phyloP scores from a whole-genome alignment of 23 red algal species.

The Agarophyton chilense region DNA sequence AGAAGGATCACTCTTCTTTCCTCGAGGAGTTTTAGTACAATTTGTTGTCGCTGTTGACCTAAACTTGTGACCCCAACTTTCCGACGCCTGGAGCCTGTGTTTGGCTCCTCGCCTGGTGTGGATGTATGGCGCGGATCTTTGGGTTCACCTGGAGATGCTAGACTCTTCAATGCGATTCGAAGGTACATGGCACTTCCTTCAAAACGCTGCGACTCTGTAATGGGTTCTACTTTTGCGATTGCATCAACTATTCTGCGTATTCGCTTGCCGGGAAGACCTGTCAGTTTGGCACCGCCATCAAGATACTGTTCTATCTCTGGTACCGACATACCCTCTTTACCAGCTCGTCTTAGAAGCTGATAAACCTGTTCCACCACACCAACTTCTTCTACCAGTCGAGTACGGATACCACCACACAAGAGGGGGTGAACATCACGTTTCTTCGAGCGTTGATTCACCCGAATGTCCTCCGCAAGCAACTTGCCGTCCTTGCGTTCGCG shows the following conservation, averaged over 20 bases:
- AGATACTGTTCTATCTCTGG: constrained; percentile 39
- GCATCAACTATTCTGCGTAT: constrained; percentile 55
- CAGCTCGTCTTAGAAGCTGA: constrained; percentile 15
- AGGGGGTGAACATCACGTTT: constrained; percentile 4
- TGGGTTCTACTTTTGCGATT: neutral
- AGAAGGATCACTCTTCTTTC: constrained; percentile 35
- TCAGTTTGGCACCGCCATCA: constrained; percentile 20
- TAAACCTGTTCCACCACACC: constrained; percentile 59
- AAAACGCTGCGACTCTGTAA: constrained; percentile 35
- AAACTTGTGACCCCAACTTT: constrained; percentile 41
- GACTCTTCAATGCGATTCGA: constrained; percentile 3
- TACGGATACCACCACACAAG: neutral
- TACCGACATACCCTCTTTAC: constrained; percentile 40
- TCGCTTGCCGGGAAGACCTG: constrained; percentile 19
- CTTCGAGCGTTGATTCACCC: neutral
- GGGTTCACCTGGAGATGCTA: neutral
- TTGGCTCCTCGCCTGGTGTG: neutral
- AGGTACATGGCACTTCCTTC: constrained; percentile 57
- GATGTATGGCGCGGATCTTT: neutral
- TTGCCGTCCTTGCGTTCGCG: neutral
- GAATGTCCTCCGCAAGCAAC: constrained; percentile 2
- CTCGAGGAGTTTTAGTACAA: constrained; percentile 38
- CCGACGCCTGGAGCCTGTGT: neutral
- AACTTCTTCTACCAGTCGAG: constrained; percentile 36
- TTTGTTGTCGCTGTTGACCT: constrained; percentile 47